Evolutionary conservation across 73 alveolate species (phyloP).

Genomic region (Blepharisma japonicum): DNA sequence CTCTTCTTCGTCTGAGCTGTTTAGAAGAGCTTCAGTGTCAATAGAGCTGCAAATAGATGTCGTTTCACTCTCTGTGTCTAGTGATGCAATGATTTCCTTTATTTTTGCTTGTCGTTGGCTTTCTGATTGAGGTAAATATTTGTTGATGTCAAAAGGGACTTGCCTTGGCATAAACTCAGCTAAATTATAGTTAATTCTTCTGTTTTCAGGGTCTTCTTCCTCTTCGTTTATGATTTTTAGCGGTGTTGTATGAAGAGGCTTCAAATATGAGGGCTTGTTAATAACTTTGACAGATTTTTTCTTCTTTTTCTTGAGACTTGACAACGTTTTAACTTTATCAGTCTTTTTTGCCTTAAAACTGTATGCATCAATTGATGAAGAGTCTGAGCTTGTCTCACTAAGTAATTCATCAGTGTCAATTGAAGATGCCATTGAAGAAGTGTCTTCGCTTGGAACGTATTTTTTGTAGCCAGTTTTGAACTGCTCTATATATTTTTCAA

Average conservation of each 20-base stretch:
- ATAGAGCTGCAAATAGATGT: slow-evolving; percentile 1
- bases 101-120: neutral
- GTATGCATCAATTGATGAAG: neutral
- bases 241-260: slow-evolving; percentile 29
- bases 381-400: slow-evolving; percentile 5
- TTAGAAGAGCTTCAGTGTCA: slow-evolving; percentile 29
- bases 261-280: slow-evolving; percentile 2
- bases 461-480: slow-evolving; percentile 22
- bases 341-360: neutral
- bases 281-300: neutral
- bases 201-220: slow-evolving; percentile 11
- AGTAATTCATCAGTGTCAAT: slow-evolving; percentile 19
- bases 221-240: slow-evolving; percentile 16
- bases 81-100: neutral
- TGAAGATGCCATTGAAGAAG: slow-evolving; percentile 18
- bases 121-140: neutral
- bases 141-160: neutral
- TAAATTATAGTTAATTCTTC: neutral
- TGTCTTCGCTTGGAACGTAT: slow-evolving; percentile 6
- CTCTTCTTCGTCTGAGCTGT: slow-evolving; percentile 21
- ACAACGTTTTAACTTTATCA: neutral
- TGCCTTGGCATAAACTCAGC: neutral
- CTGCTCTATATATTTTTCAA: slow-evolving; percentile 13
- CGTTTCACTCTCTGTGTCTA: slow-evolving; percentile 1
- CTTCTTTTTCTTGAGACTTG: slow-evolving; percentile 3